These are phyloP conservation scores for Cicer cuneatum DNA, from an alignment of 306 rosid genomes.

Conservation along the genomic window DNA sequence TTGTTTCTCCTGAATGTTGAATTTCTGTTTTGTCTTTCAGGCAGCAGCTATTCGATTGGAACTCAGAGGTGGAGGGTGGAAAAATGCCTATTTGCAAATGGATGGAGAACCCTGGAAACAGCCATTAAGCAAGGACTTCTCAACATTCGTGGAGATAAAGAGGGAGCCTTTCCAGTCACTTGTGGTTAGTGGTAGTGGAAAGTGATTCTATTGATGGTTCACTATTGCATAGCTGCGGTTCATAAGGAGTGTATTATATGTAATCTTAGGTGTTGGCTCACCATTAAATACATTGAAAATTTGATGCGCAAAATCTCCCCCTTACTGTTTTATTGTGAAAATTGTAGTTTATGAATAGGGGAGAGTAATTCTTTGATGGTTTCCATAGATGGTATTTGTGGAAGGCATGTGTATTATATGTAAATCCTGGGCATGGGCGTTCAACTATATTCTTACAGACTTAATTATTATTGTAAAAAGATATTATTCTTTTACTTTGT, in stretches of 20 bases:
- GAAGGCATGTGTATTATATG: conserved; percentile 44
- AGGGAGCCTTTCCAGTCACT: conserved; percentile 81
- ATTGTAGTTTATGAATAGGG: conserved; percentile 54
- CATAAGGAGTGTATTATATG: conserved; percentile 40
- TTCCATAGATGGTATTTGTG: conserved; percentile 42
- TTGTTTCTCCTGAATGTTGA: conserved; percentile 30
- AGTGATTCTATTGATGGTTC: conserved; percentile 42
- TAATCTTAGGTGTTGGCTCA: conserved; percentile 22
- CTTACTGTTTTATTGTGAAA: conserved; percentile 31
- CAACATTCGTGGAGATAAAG: conserved; percentile 87
- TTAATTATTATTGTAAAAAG: conserved; percentile 6
- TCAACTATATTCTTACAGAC: conserved; percentile 8
- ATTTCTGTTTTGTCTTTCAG: conserved; percentile 54
- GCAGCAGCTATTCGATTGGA: conserved; percentile 92
- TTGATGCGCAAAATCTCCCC: conserved; percentile 24
- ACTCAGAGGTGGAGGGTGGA: conserved; percentile 94
- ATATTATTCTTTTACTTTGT: neutral
- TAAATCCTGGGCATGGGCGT: conserved; percentile 22
- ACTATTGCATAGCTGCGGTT: conserved; percentile 35
- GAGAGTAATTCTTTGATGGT: conserved; percentile 53
- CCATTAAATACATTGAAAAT: conserved; percentile 22
- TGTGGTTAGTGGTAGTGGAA: conserved; percentile 77
- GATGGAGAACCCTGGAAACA: conserved; percentile 99
- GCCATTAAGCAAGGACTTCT: conserved; percentile 67
- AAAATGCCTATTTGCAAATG: conserved; percentile 81